phyloP scores from a whole-genome alignment of 2,329 filamentous ascomycete species.

The Parafenestella ontariensis region DNA sequence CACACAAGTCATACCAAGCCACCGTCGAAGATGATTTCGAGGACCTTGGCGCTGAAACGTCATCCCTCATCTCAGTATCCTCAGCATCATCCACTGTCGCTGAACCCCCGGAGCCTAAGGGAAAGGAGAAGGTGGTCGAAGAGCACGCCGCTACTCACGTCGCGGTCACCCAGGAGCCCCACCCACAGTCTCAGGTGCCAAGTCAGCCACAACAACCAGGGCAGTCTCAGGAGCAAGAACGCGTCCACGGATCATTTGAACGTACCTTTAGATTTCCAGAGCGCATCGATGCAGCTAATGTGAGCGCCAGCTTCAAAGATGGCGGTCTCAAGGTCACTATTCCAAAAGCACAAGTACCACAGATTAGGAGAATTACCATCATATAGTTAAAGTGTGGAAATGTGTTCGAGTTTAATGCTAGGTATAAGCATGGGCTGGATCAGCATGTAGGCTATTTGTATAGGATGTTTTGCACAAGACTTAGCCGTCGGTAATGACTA shows the following conservation, averaged over 20 bases:
- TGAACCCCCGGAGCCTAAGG: slow-evolving; percentile 32
- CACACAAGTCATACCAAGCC: slow-evolving; percentile 44
- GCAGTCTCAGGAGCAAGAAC: slow-evolving; percentile 54
- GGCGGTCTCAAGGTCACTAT: slow-evolving; percentile 70
- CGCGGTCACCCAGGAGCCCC: slow-evolving; percentile 24
- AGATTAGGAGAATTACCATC: slow-evolving; percentile 38
- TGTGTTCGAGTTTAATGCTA: not conserved
- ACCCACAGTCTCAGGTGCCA: slow-evolving; percentile 24
- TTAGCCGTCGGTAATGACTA: not conserved
- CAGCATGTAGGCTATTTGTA: not conserved
- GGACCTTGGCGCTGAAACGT: slow-evolving; percentile 41
- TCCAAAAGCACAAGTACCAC: slow-evolving; percentile 62
- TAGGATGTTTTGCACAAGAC: not conserved
- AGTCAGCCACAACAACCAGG: slow-evolving; percentile 16
- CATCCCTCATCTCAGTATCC: slow-evolving; percentile 33
- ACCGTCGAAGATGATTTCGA: slow-evolving; percentile 49
- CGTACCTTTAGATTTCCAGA: slow-evolving; percentile 72
- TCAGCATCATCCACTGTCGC: slow-evolving; percentile 16
- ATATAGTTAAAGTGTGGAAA: slow-evolving; percentile 19
- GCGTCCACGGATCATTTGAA: slow-evolving; percentile 70
- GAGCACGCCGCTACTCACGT: slow-evolving; percentile 16
- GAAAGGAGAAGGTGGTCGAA: slow-evolving; percentile 39
- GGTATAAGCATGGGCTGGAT: not conserved
- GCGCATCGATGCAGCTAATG: slow-evolving; percentile 67
- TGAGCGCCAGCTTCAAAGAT: slow-evolving; percentile 69